A percentile compares a stretch with the other conserved stretches of the same genome.
These are phyloP conservation scores for Salix suchowensis DNA, from an alignment of 345 rosid species.

Conservation along the genomic window DNA sequence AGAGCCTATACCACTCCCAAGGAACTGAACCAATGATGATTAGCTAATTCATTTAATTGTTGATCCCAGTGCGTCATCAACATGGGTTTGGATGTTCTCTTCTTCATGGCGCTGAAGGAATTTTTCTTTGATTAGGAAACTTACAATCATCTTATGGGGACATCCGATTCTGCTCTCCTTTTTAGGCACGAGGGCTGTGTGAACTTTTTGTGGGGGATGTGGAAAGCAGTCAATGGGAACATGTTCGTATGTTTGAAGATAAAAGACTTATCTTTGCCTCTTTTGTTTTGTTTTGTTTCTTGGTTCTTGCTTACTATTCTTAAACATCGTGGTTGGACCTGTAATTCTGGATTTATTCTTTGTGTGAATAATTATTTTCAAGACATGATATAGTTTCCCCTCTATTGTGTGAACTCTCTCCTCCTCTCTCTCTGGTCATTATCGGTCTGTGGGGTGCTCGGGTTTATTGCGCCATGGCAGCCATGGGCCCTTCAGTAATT, in stretches of 20 bases:
- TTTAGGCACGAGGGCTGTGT: constrained; percentile 14
- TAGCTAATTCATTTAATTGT: constrained; percentile 1
- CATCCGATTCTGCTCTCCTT: constrained; percentile 13
- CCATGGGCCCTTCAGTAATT: not conserved
- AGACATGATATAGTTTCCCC: not conserved
- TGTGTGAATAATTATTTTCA: constrained; percentile 28
- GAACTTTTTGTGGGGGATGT: constrained; percentile 4
- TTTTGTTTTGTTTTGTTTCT: not conserved
- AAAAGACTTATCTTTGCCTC: constrained; percentile 16
- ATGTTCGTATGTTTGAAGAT: constrained; percentile 37
- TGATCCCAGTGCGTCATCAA: constrained; percentile 9
- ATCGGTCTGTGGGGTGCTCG: too few species aligned
- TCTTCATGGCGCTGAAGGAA: constrained; percentile 15
- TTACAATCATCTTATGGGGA: constrained; percentile 12
- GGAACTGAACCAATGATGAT: constrained; percentile 35
- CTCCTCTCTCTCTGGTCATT: not conserved
- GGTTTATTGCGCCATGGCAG: not conserved
- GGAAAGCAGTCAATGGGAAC: constrained; percentile 8
- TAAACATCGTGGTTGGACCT: constrained; percentile 15
- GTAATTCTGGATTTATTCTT: constrained; percentile 35
- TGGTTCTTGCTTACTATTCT: constrained; percentile 9
- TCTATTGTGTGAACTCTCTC: too few species aligned
- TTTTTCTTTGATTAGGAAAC: constrained; percentile 8
- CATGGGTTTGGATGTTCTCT: constrained; percentile 9
- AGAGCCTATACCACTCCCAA: constrained; percentile 45